These are phyloP conservation scores for Penicillium sp. DNA, from an alignment of 2,329 filamentous ascomycete genomes.

Conservation along the genomic window DNA sequence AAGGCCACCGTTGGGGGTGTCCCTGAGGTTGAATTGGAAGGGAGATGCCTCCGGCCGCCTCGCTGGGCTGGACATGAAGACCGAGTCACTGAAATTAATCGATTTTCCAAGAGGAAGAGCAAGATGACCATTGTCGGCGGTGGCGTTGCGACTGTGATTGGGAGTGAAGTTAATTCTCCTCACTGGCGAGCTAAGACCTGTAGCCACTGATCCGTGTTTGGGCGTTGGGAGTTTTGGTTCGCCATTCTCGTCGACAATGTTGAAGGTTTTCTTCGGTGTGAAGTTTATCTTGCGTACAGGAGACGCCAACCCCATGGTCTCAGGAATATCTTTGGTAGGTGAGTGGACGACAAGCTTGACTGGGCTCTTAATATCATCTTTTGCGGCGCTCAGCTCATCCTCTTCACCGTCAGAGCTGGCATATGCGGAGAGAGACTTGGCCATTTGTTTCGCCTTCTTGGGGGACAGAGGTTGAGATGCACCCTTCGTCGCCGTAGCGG, in stretches of 20 bases:
- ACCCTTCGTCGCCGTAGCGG: slow-evolving; percentile 32
- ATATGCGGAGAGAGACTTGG: slow-evolving; percentile 39
- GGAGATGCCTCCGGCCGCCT: slow-evolving; percentile 46
- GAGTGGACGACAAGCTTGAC: slow-evolving; percentile 35
- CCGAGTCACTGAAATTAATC: slow-evolving; percentile 32
- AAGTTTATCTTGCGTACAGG: slow-evolving; percentile 37
- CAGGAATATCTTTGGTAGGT: slow-evolving; percentile 30
- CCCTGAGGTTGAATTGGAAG: slow-evolving; percentile 42
- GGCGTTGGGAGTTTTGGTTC: slow-evolving; percentile 27
- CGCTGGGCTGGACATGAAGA: slow-evolving; percentile 45
- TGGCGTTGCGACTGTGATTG: slow-evolving; percentile 13
- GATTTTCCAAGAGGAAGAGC: slow-evolving; percentile 26
- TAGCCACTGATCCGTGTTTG: slow-evolving; percentile 22
- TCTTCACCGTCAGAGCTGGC: slow-evolving; percentile 43
- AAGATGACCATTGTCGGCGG: slow-evolving; percentile 23
- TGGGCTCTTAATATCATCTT: slow-evolving; percentile 27
- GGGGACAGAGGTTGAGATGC: slow-evolving; percentile 44
- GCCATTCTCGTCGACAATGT: slow-evolving; percentile 33
- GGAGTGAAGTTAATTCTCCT: slow-evolving; percentile 40
- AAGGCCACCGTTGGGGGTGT: slow-evolving; percentile 40
- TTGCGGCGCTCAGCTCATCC: slow-evolving; percentile 42
- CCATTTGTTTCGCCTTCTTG: slow-evolving; percentile 49
- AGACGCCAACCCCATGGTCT: slow-evolving; percentile 31
- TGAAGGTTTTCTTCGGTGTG: slow-evolving; percentile 25
- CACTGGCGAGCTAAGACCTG: slow-evolving; percentile 33